Conservation (phyloP, 2,329 filamentous ascomycete genomes). For the Dactylellina sp. region DNA sequence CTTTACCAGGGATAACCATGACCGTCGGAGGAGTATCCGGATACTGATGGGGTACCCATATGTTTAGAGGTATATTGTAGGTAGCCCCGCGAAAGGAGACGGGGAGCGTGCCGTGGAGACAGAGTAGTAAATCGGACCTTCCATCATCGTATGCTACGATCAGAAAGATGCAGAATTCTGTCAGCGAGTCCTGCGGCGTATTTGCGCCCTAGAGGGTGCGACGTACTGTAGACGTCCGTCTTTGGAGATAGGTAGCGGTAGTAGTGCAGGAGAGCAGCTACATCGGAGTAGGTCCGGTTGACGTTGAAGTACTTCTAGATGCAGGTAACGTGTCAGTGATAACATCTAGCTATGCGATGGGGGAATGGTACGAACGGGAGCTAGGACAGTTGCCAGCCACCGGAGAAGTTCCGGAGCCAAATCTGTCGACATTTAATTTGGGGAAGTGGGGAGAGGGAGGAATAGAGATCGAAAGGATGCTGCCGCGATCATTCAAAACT, state of each 20-base stretch:
- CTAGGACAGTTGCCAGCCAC: constrained; percentile 51
- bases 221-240: constrained; percentile 93
- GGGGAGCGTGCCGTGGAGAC: constrained; percentile 88
- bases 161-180: constrained; percentile 54
- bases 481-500: not conserved
- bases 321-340: not conserved
- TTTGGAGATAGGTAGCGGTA: constrained; percentile 83
- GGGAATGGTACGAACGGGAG: constrained; percentile 31
- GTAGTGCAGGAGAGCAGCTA: constrained; percentile 81
- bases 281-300: constrained; percentile 90
- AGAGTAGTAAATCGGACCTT: constrained; percentile 83
- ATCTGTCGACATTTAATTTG: constrained; percentile 32
- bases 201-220: constrained; percentile 66
- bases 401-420: constrained; percentile 55
- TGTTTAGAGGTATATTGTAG: constrained; percentile 88
- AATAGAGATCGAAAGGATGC: not conserved
- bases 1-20: constrained; percentile 88
- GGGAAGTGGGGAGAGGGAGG: not conserved
- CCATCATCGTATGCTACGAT: constrained; percentile 85
- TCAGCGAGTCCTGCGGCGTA: constrained; percentile 50
- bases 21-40: constrained; percentile 85
- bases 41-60: constrained; percentile 95
- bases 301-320: constrained; percentile 91
- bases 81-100: constrained; percentile 87
- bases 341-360: not conserved